Evolutionary conservation across 371 early-diverging fungal species (phyloP), one percentile per base, ranked within the genome.

Genomic region (Catenaria anguillulae): DNA sequence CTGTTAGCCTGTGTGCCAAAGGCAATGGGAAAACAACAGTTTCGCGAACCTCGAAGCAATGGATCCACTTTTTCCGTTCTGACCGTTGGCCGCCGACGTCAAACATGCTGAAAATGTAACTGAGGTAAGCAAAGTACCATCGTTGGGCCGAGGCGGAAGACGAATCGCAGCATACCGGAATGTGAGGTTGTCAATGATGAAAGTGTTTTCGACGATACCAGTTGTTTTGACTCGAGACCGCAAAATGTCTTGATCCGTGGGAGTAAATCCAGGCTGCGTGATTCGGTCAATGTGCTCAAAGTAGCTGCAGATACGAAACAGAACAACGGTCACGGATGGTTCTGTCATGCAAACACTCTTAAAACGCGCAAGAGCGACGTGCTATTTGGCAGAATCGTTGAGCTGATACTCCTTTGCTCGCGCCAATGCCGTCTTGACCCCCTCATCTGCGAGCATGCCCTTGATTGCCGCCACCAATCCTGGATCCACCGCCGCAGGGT

Each of bases 61-160:
- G 93, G 61, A 89, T 87, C 96, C 96, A 93, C 72, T 92, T 92
- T 69, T 89, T 92, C 56, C 96, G 79, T 70, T 90, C 89, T 23
- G 87, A 86, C 50, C 89, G 77, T 70, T 94, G 94, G 23, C 94
- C 94, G 60, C 94, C 92, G 31, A 94, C 95, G 73, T 94, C 95
- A 72, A 91, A 85, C 89, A 94, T 90, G 59, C 87, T 61, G 31
- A 2, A 50, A 2, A 40, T 10, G 60, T 64, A 68, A 19, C 46
- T 64, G 21, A 43, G 45, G 45, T 21, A 5, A 40, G 40, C 40
- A n/a, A n/a, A n/a, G n/a, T 37, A 4, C 8, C 8, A 37, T 37
- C 37, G 8, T 37, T n/a, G 6, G 37, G 15, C 12, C 26, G 26
- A 5, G 12, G 5, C 5, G 31, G n/a, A 40, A 17, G 4, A 13